Evolutionary conservation across 768 basidiomycete genomes (phyloP), one percentile per base, ranked within the genome.

Genomic region (Dentipellis fragilis): DNA sequence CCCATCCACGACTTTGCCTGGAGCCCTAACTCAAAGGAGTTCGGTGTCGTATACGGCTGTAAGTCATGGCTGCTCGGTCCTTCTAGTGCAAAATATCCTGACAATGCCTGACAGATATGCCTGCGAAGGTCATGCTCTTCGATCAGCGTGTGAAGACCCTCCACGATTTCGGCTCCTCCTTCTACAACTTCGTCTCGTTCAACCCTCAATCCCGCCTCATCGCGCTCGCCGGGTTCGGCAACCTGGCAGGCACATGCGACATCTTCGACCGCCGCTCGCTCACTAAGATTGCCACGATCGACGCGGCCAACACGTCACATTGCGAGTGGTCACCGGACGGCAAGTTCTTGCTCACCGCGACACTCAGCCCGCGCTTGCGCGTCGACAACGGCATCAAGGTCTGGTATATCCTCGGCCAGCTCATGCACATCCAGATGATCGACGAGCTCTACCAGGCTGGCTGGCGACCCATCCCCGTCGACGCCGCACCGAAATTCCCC

Each of bases 321-420:
- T 97, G 94, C 68, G 90, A 93, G 66, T 99, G 95, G 94, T 91
- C 89, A 12, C 87, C 93, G 0, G 90, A 93, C 58, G 96, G 95
- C 11, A 83, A 88, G 45, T 94, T 86, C 75, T 80, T 99, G 22
- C 75, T 99, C 62, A 97, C 95, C 8, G 93, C 94, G 2, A 97
- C 93, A 0, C 80, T 98, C n/a, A 93, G 89, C 16, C 96, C 96
- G 0, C 83, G 96, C 21, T 73, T 98, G 50, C 84, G 96, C 39
- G 96, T 99, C 57, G 96, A 99, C 73, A 98, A 98, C 63, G 93
- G 94, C 1, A 83, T 98, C 69, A 96, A 94, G 73, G 78, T 99
- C 58, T 97, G 87, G 89, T 93, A 95, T 68, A 93, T 90, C 68
- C 78, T 84, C 0, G 94, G 96, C 9, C 78, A 83, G 1, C 79